phyloP scores from a whole-genome alignment of 495 filamentous ascomycete genomes.

The Cercophora scortea region DNA sequence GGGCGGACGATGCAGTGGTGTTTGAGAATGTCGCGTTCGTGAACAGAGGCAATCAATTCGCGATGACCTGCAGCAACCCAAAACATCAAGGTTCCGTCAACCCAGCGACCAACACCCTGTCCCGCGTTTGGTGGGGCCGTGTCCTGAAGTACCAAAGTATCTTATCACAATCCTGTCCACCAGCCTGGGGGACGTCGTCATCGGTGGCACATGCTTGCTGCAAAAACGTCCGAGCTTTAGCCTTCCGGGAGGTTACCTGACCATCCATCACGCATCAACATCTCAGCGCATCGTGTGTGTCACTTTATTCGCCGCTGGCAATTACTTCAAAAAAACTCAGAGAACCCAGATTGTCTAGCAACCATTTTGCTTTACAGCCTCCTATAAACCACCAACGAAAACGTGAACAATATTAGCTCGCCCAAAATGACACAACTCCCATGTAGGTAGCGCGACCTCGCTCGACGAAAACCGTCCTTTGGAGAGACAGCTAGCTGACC shows the following conservation, averaged over 20 bases:
- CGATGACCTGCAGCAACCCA: too few species aligned
- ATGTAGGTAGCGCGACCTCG: constrained; percentile 45
- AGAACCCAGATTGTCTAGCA: too few species aligned
- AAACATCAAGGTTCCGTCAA: too few species aligned
- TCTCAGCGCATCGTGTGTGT: too few species aligned
- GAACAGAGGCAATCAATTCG: too few species aligned
- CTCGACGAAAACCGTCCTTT: background rate
- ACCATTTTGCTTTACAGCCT: background rate
- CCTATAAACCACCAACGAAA: background rate
- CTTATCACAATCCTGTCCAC: constrained; percentile 18
- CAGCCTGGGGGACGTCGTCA: constrained; percentile 17
- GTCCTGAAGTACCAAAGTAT: constrained; percentile 11
- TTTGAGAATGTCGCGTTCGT: too few species aligned
- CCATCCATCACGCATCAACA: background rate
- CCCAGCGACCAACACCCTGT: too few species aligned
- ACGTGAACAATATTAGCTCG: background rate
- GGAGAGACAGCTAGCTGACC: background rate
- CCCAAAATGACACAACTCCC: constrained; percentile 59
- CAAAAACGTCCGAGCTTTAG: constrained; percentile 16
- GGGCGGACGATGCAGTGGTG: too few species aligned
- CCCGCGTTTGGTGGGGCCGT: too few species aligned
- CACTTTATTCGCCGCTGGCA: too few species aligned
- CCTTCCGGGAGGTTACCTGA: background rate
- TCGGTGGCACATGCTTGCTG: constrained; percentile 19
- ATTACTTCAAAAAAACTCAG: too few species aligned